A percentile compares a stretch with the other conserved stretches of the same genome.
Conservation (phyloP, 1,284 basidiomycete genomes). For the Phylloboletellus chloephorus region DNA sequence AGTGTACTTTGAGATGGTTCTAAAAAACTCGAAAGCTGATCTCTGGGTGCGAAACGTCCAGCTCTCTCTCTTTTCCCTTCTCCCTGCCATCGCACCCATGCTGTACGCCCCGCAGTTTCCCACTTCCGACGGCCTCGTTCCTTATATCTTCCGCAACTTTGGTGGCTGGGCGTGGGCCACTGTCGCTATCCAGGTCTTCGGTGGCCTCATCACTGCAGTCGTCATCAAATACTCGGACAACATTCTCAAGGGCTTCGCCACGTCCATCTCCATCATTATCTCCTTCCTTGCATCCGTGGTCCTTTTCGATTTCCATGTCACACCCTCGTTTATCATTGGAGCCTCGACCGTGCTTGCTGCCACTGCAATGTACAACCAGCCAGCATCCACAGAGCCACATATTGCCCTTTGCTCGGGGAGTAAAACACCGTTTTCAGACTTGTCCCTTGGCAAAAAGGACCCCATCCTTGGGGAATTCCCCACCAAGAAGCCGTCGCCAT, state of each 20-base stretch:
- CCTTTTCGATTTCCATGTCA: slow-evolving; percentile 86
- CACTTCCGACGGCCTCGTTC: slow-evolving; percentile 39
- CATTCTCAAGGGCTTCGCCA: slow-evolving; percentile 94
- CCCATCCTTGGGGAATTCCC: slow-evolving; percentile 58
- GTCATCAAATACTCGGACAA: slow-evolving; percentile 90
- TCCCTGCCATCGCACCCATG: slow-evolving; percentile 71
- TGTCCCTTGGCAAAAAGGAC: slow-evolving; percentile 46
- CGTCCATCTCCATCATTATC: slow-evolving; percentile 87
- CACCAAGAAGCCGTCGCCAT: slow-evolving; percentile 43
- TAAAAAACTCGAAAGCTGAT: slow-evolving; percentile 66
- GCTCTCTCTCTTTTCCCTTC: slow-evolving; percentile 68
- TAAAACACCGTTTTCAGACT: slow-evolving; percentile 42
- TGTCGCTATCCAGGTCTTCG: slow-evolving; percentile 84
- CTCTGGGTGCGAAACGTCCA: slow-evolving; percentile 80
- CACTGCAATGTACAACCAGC: slow-evolving; percentile 85
- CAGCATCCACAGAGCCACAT: slow-evolving; percentile 44
- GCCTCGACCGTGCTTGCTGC: slow-evolving; percentile 79
- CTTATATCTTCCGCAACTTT: slow-evolving; percentile 68
- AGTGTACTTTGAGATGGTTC: slow-evolving; percentile 80
- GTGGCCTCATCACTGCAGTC: slow-evolving; percentile 86
- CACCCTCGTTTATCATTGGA: slow-evolving; percentile 80
- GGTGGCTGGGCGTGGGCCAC: slow-evolving; percentile 93
- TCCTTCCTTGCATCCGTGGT: slow-evolving; percentile 90
- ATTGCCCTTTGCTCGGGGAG: slow-evolving; percentile 34
- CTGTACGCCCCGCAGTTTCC: slow-evolving; percentile 44